Conservation (phyloP, 331 rosid genomes). For the Stylosanthes scabra region DNA sequence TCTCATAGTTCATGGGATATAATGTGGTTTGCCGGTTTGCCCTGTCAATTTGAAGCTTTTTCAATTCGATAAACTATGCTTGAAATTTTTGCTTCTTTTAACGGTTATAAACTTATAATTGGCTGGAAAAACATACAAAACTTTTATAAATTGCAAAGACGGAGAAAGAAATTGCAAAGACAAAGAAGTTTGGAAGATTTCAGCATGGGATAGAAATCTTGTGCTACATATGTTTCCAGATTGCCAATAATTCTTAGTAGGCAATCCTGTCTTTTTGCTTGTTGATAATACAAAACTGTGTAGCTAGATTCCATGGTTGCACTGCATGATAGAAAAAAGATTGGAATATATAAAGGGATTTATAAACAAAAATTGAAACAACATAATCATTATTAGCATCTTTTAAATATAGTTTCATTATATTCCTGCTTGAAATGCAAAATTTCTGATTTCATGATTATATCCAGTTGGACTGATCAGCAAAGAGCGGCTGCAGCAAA, state of each 20-base stretch:
- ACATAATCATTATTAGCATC: too few species aligned
- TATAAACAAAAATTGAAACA: background rate
- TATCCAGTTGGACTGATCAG: slow-evolving; percentile 89
- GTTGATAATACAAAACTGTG: slow-evolving; percentile 16
- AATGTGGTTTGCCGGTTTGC: slow-evolving; percentile 8
- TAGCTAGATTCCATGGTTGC: slow-evolving; percentile 11
- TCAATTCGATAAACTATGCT: slow-evolving; percentile 11
- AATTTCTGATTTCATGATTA: slow-evolving; percentile 27
- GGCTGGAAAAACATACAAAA: slow-evolving; percentile 22
- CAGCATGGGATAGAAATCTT: background rate
- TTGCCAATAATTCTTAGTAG: background rate
- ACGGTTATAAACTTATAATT: slow-evolving; percentile 6
- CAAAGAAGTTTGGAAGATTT: slow-evolving; percentile 34
- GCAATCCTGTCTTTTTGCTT: slow-evolving; percentile 28
- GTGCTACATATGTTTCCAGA: too few species aligned
- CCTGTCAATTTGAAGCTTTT: slow-evolving; percentile 5
- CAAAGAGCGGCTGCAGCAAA: slow-evolving; percentile 86
- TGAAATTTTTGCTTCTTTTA: slow-evolving; percentile 6
- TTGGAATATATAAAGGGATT: background rate
- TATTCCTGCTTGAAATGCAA: slow-evolving; percentile 7
- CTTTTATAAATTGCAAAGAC: background rate
- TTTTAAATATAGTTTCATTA: slow-evolving; percentile 3
- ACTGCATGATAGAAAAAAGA: too few species aligned
- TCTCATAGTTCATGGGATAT: slow-evolving; percentile 16
- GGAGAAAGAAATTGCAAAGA: background rate